Evolutionary conservation across 1,284 basidiomycete species (phyloP), one percentile per base, ranked within the genome.

Genomic region (Cystobasidiaceae sp.): DNA sequence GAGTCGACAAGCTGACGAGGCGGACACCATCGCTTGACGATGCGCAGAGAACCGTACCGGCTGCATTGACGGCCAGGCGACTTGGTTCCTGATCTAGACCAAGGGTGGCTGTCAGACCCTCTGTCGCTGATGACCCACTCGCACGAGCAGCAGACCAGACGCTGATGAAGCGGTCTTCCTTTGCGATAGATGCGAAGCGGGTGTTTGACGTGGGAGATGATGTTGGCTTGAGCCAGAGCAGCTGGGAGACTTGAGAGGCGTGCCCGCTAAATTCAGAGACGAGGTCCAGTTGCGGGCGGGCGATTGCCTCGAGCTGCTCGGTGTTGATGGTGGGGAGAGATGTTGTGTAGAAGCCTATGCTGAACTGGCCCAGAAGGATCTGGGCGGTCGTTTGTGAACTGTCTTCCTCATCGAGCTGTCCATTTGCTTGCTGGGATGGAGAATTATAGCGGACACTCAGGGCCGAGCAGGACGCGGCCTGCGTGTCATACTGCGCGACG

Each of bases 121-220:
- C 51, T 15, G 41, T 21, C 4, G 41, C n/a, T 9, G 43, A 4
- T 28, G 51, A 27, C 34, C 34, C 21, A 13, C 21, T 37, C 7
- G 54, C 15, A 4, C 19, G 5, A 3, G 51, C 25, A 11, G 43
- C 43, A 17, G 56, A 32, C 61, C 61, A 64, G 1, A 48, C 23
- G 28, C 51, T 64, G 19, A 64, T n/a, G 43, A 37, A 55, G 27
- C 61, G 51, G 33, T 64, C 61, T 0, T 44, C 52, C 34, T 56
- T 39, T 3, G 61, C 61, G 5, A 56, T 39, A 7, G 61, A 64
- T 4, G 49, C 15, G 43, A 64, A 64, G 2, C 45, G 28, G 11
- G 17, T 30, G 17, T 23, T 49, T 49, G 44, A 43, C 7, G n/a
- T 30, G 2, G 19, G 7, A 7, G 25, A n/a, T 4, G 30, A 49